Base-by-base conservation (phyloP, 2,329 filamentous ascomycete species). In the Diaporthe citriasiana region DNA sequence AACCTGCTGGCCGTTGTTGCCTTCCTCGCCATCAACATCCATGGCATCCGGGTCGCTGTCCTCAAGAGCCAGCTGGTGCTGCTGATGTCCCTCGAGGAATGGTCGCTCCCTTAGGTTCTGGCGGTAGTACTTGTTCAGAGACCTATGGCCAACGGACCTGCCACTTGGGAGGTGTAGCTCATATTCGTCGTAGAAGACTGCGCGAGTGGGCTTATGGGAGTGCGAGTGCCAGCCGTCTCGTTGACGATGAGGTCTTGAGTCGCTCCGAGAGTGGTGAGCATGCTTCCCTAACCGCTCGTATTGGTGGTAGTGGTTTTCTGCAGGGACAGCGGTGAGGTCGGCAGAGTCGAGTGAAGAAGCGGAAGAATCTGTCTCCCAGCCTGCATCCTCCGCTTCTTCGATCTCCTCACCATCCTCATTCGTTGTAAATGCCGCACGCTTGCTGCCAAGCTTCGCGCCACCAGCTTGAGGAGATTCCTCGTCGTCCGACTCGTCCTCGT, bases 311-410 rank as follows among this genome's bases (percentile, higher is more conserved):
- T 91, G 90, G 59, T 91, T 88, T 76, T 96, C 94, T 42, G 94
- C 92, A 2, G 94, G 94, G 10, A 97, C 91, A 12, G 93, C 91
- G 7, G 92, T 93, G 55, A 97, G 90, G 78, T 98, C 95, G 71
- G 93, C 93, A 0, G 95, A 97, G 77, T 95, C 94, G 47, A 97
- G 88, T 15, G 95, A 97, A 1, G 95, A 98, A n/a, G 90, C 93
- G 13, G 94, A 95, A 77, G 93, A 95, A 82, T 98, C 97, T 0
- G 95, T 98, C 84, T 99, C 97, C 96, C 97, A 98, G 57, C 94
- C 95, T 56, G 96, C 95, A 8, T 92, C 91, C 17, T 89, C 86
- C 56, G 85, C 86, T 69, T 86, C 85, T 79, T 88, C 86, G 22
- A 88, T 85, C 57, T 89, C 89, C n/a, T 90, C 86, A 12, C 85